Conservation (phyloP, 2,329 filamentous ascomycete genomes). For the Epichloe uncinata region DNA sequence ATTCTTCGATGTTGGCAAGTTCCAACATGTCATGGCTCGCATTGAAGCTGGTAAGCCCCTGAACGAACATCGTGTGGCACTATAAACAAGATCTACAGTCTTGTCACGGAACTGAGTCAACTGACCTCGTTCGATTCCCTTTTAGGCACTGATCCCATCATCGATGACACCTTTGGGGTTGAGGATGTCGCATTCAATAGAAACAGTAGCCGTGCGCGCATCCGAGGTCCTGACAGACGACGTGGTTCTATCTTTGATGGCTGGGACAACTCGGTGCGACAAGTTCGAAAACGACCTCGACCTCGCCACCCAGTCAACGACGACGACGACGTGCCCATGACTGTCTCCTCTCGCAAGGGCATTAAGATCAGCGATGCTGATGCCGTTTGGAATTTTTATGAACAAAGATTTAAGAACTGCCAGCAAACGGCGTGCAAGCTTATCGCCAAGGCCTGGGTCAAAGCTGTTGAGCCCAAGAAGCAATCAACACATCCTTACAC, state of each 20-base stretch:
- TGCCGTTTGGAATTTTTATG: conserved; percentile 46
- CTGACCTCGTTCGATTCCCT: too few species aligned
- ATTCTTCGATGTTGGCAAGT: conserved; percentile 34
- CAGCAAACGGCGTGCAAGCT: conserved; percentile 61
- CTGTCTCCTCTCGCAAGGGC: conserved; percentile 25
- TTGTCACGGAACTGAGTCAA: not conserved
- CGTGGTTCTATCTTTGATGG: conserved; percentile 19
- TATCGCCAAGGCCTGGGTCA: conserved; percentile 64
- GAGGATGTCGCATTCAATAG: conserved; percentile 14
- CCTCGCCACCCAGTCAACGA: conserved; percentile 25
- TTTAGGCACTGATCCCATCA: conserved; percentile 19
- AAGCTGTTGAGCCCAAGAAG: conserved; percentile 63
- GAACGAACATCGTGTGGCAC: not conserved
- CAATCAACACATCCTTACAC: conserved; percentile 64
- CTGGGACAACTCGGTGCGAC: conserved; percentile 18
- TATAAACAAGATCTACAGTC: not conserved
- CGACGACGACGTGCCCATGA: conserved; percentile 28
- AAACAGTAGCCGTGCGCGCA: conserved; percentile 13
- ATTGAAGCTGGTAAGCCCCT: conserved; percentile 24
- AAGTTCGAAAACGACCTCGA: conserved; percentile 16
- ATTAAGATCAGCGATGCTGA: conserved; percentile 41
- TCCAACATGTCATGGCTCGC: conserved; percentile 25
- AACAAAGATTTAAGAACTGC: conserved; percentile 47
- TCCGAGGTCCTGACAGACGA: conserved; percentile 17
- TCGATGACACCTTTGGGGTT: conserved; percentile 19